Evolutionary conservation across 2,329 filamentous ascomycete species (phyloP), one percentile per base, ranked within the genome.

Genomic region (Corynespora cassiicola): DNA sequence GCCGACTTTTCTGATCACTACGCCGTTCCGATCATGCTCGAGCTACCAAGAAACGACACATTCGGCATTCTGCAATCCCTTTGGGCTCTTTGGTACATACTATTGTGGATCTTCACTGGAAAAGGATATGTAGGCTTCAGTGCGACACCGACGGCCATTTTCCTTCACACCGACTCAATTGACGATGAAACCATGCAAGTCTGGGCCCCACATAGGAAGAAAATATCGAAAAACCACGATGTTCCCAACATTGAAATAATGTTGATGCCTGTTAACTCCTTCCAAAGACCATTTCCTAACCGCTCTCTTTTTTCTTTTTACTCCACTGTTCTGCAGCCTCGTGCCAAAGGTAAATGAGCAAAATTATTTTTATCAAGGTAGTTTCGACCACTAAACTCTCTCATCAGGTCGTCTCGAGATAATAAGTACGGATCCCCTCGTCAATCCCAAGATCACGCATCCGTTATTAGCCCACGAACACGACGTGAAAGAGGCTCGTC

Each of bases 1-100:
- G 39, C 44, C 15, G 33, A 33, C 27, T 47, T 47, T 37, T 47
- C 44, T 25, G 44, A 47, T 32, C 44, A 47, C 35, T 43, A 47
- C 29, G 12, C 44, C 27, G 34, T 47, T 18, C 44, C 44, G 18
- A 31, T 47, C 29, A 42, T 47, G 32, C 44, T 47, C 35, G 44
- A 47, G 31, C 27, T 47, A 31, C 44, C 44, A 14, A 33, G 16
- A 15, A 34, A 38, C 12, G 42, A 45, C 32, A 41, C 42, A 31
- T 26, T 45, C 16, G 37, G 41, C 36, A 23, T 39, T 19, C 41
- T 46, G 19, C 33, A 47, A 35, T 31, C 26, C 32, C 27, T 42
- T 24, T 47, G 43, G 43, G 43, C 39, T 28, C 26, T 47, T 33
- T 47, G 43, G 43, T 32, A 42, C 19, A 39, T 47, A 30, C 28